A percentile compares a stretch with the other conserved stretches of the same genome.
phyloP scores from a whole-genome alignment of 2,329 filamentous ascomycete genomes.

The Fusarium mundagurra region DNA sequence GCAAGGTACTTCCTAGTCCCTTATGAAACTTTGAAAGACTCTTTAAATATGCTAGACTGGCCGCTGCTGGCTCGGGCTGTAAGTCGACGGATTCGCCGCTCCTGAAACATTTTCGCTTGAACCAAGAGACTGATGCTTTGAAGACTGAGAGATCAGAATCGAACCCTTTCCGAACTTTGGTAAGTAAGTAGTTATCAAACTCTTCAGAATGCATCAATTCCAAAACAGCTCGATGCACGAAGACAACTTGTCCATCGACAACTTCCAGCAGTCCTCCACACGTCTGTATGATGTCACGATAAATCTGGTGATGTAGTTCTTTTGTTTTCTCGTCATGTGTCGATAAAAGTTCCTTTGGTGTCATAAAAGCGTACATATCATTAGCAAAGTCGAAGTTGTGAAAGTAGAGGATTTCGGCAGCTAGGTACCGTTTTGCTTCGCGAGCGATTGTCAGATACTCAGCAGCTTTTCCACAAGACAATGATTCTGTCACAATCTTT shows the following conservation, averaged over 20 bases:
- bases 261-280: not conserved
- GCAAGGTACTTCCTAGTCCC: not conserved
- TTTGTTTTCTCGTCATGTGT: not conserved
- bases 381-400: constrained; percentile 7
- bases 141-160: not conserved
- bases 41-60: not conserved
- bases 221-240: not conserved
- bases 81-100: not conserved
- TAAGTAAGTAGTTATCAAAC: not conserved
- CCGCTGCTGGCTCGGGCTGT: not conserved
- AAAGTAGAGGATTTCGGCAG: not conserved
- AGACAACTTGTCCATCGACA: not conserved
- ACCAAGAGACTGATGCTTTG: not conserved
- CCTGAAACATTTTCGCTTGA: not conserved
- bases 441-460: constrained; percentile 1
- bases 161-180: not conserved
- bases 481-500: not conserved
- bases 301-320: not conserved
- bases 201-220: not conserved
- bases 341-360: not conserved
- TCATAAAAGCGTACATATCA: not conserved
- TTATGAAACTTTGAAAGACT: not conserved
- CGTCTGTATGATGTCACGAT: not conserved
- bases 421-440: not conserved
- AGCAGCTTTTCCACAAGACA: constrained; percentile 8